phyloP scores from a whole-genome alignment of 139 green algal species.

The Coelastrella sp. region DNA sequence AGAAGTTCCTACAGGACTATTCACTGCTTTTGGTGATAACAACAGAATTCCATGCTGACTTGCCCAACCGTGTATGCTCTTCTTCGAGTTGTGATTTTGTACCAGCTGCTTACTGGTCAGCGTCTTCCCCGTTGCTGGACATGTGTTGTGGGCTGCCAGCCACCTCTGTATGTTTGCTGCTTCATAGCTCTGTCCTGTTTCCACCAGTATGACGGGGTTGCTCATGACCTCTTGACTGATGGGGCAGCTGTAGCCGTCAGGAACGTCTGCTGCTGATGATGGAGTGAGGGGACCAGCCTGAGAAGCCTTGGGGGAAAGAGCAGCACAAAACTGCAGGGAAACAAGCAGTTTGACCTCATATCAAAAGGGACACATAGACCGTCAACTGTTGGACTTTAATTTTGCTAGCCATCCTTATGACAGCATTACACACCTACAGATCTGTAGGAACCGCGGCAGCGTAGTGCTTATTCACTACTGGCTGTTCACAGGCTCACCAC shows the following conservation, averaged over 20 bases:
- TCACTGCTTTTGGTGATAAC: neutral
- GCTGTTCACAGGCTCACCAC: too few species aligned
- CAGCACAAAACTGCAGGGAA: neutral
- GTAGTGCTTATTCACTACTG: too few species aligned
- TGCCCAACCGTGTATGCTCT: neutral
- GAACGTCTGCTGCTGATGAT: neutral
- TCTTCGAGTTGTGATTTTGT: neutral
- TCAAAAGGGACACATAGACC: too few species aligned
- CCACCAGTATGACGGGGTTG: neutral
- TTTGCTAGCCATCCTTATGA: too few species aligned
- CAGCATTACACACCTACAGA: too few species aligned
- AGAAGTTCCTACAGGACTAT: neutral
- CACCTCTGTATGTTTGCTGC: constrained; percentile 6
- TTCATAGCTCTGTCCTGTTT: constrained; percentile 14
- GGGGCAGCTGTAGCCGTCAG: neutral
- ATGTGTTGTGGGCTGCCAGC: neutral
- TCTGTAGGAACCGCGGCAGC: too few species aligned
- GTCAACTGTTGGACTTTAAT: too few species aligned
- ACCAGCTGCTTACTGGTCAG: neutral
- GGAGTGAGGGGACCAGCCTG: neutral
- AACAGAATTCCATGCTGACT: neutral
- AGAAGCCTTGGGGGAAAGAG: neutral
- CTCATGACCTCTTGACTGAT: neutral
- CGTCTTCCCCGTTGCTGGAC: neutral
- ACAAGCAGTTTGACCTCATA: too few species aligned